Base-by-base conservation (phyloP, 2,329 filamentous ascomycete genomes). In the Bipolaris bicolor region DNA sequence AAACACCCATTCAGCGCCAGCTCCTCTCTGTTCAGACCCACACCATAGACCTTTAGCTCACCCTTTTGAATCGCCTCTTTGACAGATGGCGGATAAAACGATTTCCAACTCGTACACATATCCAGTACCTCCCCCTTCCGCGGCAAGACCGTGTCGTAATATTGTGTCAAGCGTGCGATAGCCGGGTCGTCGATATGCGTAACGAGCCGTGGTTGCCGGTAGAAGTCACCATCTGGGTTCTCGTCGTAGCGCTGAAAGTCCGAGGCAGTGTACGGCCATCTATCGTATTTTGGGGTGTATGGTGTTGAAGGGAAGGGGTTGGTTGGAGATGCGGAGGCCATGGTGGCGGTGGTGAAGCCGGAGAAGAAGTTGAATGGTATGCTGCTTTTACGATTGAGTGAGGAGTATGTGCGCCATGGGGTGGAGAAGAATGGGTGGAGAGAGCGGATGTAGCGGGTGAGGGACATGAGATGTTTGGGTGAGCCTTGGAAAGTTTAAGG, bases 121-220 rank as follows among this genome's bases (percentile, higher is more conserved):
- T 85, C 82, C 10, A 84, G 60, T 0, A 84, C 77, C 1, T 65
- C 68, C 1, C 81, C 79, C 44, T 66, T 69, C 3, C 58, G 58
- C 0, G 81, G 81, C 3, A 85, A 69, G 1, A 72, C 73, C 0
- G 62, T 60, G n/a, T 69, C 68, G 65, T 84, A 84, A 69, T 85
- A 84, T 2, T 67, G 58, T 22, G 75, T 71, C 1, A 85, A 65
- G 0, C 75, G 70, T 3, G 67, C 65, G 49, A 84, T 82, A 0
- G 82, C 81, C 5, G 76, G 72, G 40, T 82, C 80, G 61, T 84
- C 82, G 62, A 84, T 84, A 56, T 84, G 83, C 10, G 82, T 82
- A 1, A 84, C 82, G 59, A 83, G 81, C 15, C 82, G 77, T 1
- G 82, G 79, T 16, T 73, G 62, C 26, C 61, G 64, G 66, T 80